Percentiles rank a stretch among this genome's conserved stretches.
phyloP scores from a whole-genome alignment of 441 rosid species.

The Corymbia calophylla region DNA sequence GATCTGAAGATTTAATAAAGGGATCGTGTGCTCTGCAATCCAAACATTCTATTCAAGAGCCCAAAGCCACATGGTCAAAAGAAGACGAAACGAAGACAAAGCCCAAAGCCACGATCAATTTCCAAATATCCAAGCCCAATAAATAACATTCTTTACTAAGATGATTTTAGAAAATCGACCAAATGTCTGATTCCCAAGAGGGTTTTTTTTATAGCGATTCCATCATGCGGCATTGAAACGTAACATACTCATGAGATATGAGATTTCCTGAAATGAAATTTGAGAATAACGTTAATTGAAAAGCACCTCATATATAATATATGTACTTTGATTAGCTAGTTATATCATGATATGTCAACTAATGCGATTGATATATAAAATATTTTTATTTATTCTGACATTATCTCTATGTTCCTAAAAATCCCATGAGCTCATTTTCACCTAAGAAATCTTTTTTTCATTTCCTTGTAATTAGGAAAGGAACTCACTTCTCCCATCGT shows the following conservation, averaged over 20 bases:
- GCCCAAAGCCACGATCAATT: background rate
- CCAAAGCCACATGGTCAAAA: background rate
- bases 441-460: background rate
- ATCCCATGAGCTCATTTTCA: background rate
- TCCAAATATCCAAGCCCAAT: background rate
- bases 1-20: background rate
- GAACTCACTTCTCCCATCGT: background rate
- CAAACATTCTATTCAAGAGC: background rate
- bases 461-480: background rate
- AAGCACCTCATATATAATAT: rapidly evolving
- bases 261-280: background rate
- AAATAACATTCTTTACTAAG: background rate
- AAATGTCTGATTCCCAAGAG: background rate
- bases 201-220: background rate
- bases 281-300: background rate
- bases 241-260: background rate
- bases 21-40: background rate
- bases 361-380: background rate
- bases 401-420: background rate
- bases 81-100: background rate
- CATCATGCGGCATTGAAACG: background rate
- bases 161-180: background rate
- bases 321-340: background rate
- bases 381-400: background rate
- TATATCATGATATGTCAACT: background rate